Conservation (phyloP, 2,329 filamentous ascomycete genomes). For the Exophiala dermatitidis region DNA sequence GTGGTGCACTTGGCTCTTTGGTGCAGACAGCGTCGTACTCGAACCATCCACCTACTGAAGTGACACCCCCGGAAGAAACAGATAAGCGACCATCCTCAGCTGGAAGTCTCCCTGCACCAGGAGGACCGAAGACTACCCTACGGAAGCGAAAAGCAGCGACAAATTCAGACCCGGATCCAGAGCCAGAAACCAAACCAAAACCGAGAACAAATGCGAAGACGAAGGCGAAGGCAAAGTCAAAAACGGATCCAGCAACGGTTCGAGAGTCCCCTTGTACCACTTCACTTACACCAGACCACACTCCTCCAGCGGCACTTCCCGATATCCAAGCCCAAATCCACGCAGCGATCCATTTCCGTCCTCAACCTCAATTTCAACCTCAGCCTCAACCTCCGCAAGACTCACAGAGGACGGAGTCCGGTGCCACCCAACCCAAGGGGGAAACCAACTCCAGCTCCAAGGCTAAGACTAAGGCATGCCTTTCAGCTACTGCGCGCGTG, state of each 20-base stretch:
- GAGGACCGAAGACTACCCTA: no score
- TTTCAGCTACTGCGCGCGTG: conserved; percentile 22
- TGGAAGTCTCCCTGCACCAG: no score
- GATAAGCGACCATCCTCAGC: neutral
- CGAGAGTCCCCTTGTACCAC: no score
- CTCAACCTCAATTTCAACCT: no score
- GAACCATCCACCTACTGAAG: neutral
- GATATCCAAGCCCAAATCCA: conserved; percentile 17
- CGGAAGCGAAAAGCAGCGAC: no score
- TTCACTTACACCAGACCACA: conserved; percentile 7
- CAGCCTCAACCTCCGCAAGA: neutral
- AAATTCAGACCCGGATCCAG: no score
- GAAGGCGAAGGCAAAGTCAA: no score
- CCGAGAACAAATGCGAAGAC: no score
- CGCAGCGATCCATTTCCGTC: conserved; percentile 12
- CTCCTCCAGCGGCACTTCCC: neutral
- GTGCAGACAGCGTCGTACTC: neutral
- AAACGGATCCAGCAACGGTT: no score
- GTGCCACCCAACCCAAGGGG: no score
- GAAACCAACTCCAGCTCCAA: neutral
- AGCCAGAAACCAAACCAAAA: no score
- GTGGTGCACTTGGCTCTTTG: neutral
- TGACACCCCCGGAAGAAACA: neutral
- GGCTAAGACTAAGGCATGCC: neutral
- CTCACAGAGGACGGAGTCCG: no score